Evolutionary conservation across 139 green algal species (phyloP), one percentile per base, ranked within the genome.

Genomic region (Tetratostichococcus sp.): DNA sequence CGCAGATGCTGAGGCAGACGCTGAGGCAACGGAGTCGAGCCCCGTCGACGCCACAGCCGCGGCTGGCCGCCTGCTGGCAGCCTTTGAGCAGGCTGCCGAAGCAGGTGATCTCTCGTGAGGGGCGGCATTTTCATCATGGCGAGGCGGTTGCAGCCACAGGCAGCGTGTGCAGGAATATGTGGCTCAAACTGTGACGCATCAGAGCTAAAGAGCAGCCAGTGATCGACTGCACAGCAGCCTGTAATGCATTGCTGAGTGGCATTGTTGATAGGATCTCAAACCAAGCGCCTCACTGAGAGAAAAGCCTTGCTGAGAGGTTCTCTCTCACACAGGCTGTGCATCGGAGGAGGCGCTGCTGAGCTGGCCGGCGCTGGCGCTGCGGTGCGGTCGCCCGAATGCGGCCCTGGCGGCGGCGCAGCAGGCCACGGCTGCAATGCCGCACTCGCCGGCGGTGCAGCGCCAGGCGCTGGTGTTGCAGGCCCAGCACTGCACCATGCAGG

Each of bases 401-500:
- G 84, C 86, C 22, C 67, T 88, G 57, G 72, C 62, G 5, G 85
- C 76, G 1, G 76, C 78, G 17, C 74, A 70, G 30, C 34, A 50
- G n/a, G 85, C 75, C n/a, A 79, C 70, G 30, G 33, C 80, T 35
- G 66, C 77, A 4, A 65, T 72, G 32, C 82, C 84, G 0, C 42
- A 26, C n/a, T 79, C 72, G 33, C 78, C 76, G 1, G 35, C 50
- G 2, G 33, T 87, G 28, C 89, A 85, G 80, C 71, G 67, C 39
- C 72, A 75, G 65, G 72, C 76, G 30, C 73, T 91, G 68, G n/a
- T 32, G 8, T 66, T 90, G 35, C 73, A 86, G 67, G 70, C 73
- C 1, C 76, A 75, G 39, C 65, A 73, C n/a, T 26, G 30, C 26
- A 70, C 39, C 14, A 30, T 62, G 4, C 76, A 81, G 76, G 76